These are phyloP conservation scores for Citrus mangshanensis DNA, from an alignment of 345 rosid species.

Conservation along the genomic window DNA sequence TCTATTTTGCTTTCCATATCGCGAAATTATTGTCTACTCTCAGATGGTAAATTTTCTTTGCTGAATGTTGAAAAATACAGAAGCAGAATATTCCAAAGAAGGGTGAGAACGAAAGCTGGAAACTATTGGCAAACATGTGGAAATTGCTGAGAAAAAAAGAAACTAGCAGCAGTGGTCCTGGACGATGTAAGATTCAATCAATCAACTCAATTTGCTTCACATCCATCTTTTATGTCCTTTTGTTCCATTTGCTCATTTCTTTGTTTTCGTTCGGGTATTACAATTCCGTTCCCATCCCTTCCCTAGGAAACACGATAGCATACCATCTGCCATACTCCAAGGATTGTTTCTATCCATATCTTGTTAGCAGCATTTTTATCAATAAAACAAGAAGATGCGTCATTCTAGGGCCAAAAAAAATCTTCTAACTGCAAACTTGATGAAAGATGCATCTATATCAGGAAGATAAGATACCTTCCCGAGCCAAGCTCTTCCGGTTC, in stretches of 20 bases:
- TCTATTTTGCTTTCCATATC: not conserved
- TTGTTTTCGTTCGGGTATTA: not conserved
- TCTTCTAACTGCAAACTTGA: not conserved
- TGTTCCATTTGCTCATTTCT: not conserved
- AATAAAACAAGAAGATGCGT: not conserved
- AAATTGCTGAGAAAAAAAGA: not conserved
- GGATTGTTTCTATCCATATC: not conserved
- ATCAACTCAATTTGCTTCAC: not conserved
- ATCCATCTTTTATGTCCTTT: not conserved
- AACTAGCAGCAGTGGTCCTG: conserved; percentile 3
- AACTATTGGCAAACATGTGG: not conserved
- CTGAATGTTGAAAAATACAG: not conserved
- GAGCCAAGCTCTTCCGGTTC: not conserved
- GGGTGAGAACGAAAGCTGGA: not conserved
- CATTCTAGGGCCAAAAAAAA: not conserved
- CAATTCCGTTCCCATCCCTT: not conserved
- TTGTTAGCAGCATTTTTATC: not conserved
- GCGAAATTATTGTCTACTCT: not conserved
- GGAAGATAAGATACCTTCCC: not conserved
- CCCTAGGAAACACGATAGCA: not conserved
- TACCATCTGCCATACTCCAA: not conserved
- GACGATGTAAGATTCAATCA: not conserved
- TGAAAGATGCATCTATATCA: not conserved
- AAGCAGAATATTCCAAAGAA: not conserved
- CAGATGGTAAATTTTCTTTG: not conserved